These are phyloP conservation scores for Capsella rubella DNA, from an alignment of 441 rosid species.

Conservation along the genomic window DNA sequence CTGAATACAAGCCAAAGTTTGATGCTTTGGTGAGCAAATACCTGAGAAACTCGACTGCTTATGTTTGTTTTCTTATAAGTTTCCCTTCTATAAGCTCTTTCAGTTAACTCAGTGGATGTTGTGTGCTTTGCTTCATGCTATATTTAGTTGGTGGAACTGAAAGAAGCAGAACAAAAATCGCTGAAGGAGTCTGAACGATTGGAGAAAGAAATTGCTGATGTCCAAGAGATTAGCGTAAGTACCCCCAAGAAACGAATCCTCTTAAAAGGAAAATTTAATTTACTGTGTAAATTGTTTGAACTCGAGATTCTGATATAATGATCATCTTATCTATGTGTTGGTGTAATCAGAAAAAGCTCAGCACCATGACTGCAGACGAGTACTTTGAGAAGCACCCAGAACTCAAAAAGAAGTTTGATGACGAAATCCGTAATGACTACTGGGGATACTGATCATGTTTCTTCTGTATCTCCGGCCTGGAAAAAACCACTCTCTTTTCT, in stretches of 20 bases:
- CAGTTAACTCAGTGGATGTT: neutral
- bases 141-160: conserved; percentile 77
- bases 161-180: conserved; percentile 87
- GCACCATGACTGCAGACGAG: conserved; percentile 99
- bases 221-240: conserved; percentile 84
- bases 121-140: conserved; percentile 26
- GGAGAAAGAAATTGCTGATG: conserved; percentile 85
- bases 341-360: conserved; percentile 71
- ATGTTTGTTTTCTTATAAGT: neutral
- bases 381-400: conserved; percentile 97
- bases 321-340: conserved; percentile 12
- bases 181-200: conserved; percentile 79
- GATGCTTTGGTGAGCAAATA: conserved; percentile 73
- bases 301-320: conserved; percentile 23
- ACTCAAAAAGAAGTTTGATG: conserved; percentile 94
- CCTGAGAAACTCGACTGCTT: neutral
- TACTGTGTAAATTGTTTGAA: neutral
- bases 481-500: neutral
- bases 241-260: neutral
- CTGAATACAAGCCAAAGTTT: conserved; percentile 92
- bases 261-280: neutral
- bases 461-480: conserved; percentile 5
- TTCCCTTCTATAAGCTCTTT: neutral
- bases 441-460: conserved; percentile 75
- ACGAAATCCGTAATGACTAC: conserved; percentile 92